These are phyloP conservation scores for Euptelea pleiosperma DNA, from an alignment of 164 flowering plant species.

Conservation along the genomic window DNA sequence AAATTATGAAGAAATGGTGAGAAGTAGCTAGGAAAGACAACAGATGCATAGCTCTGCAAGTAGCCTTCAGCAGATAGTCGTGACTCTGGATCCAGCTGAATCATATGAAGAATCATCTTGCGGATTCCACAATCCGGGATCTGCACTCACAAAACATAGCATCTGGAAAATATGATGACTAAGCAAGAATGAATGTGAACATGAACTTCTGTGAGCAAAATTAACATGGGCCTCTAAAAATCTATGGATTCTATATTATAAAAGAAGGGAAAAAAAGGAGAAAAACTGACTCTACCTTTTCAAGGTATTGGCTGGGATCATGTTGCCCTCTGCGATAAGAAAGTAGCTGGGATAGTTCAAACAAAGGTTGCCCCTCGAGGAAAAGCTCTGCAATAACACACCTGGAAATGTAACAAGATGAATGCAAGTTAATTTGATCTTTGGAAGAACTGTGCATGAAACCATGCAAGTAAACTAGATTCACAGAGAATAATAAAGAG, in stretches of 20 bases:
- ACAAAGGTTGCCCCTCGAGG: conserved; percentile 97
- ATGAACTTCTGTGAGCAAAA: not conserved
- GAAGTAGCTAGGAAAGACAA: conserved; percentile 83
- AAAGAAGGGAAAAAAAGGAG: not conserved
- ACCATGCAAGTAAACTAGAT: not conserved
- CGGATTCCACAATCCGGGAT: conserved; percentile 91
- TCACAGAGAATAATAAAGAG: too few species aligned
- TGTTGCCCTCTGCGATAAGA: conserved; percentile 97
- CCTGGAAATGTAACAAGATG: conserved; percentile 36
- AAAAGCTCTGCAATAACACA: conserved; percentile 99
- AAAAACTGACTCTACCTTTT: conserved; percentile 50
- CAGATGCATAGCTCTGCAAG: conserved; percentile 67
- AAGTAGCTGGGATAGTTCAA: conserved; percentile 94
- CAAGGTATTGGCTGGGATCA: conserved; percentile 89
- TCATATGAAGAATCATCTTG: conserved; percentile 97
- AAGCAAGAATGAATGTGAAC: not conserved
- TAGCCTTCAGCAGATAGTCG: conserved; percentile 89
- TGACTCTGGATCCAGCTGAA: conserved; percentile 87
- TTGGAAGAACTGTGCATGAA: not conserved
- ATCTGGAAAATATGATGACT: not conserved
- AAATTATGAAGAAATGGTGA: conserved; percentile 92
- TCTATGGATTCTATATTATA: not conserved
- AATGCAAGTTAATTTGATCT: not conserved
- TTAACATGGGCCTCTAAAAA: not conserved
- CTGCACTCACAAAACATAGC: conserved; percentile 32